Evolutionary conservation across 768 basidiomycete species (phyloP), one percentile per base, ranked within the genome.

Genomic region (Sporobolomyces pararoseus): DNA sequence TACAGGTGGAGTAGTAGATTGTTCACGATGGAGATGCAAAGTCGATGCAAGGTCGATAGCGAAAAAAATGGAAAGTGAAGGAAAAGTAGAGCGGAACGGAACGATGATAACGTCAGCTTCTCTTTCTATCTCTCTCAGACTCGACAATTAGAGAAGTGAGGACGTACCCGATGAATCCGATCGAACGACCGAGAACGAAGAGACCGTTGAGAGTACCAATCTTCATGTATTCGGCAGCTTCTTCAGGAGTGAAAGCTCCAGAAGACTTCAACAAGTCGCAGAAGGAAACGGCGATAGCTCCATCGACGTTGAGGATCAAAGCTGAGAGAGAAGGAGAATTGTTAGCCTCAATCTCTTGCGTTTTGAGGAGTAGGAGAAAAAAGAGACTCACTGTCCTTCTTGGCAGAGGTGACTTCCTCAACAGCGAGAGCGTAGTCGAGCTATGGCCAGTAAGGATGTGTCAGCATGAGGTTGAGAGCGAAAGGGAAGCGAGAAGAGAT

Each of bases 191-290:
- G 63, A 97, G 87, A 53, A 99, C 95, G 82, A 98, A 98, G 68
- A 99, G 84, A 66, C 94, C 95, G 79, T 97, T 98, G 66, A 99
- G 85, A 4, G 90, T 89, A 62, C 92, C 92, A 72, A 93, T 93
- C 85, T 90, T 93, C 83, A 91, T 91, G 84, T 97, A 98, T 81
- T 98, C 95, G 64, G 93, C 89, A 9, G 93, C 94, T 81, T 97
- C 95, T 68, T 98, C 94, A 16, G 88, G 84, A 1, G 89, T 91
- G 85, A 99, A 97, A 12, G 94, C 94, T 66, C 94, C 94, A 63
- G 85, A 87, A 80, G 46, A 39, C 47, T 69, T 50, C 27, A 70
- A 42, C 7, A 65, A 29, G 55, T 58, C 66, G 46, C 37, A 52
- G 42, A 67, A 69, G 32, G 34, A 52, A 29, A 70, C 72, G 16